Percentiles rank a stretch among this genome's conserved stretches.
These are phyloP conservation scores for Yamadazyma laniorum DNA, from an alignment of 805 yeast species.

Conservation along the genomic window DNA sequence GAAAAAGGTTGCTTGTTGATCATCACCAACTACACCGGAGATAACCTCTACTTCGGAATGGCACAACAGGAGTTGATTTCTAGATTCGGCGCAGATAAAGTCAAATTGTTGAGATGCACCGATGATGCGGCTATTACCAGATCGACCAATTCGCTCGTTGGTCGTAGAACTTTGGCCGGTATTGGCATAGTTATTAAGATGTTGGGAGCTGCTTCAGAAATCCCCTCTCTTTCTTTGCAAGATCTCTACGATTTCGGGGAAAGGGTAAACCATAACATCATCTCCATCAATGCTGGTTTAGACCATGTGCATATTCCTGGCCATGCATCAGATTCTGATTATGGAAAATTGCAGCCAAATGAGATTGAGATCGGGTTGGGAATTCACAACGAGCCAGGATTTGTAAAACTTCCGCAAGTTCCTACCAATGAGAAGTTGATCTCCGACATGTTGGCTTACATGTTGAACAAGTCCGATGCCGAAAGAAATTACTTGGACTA, in stretches of 20 bases:
- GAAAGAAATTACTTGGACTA: constrained; percentile 32
- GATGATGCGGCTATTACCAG: constrained; percentile 38
- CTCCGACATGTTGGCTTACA: constrained; percentile 20
- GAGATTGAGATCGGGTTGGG: constrained; percentile 37
- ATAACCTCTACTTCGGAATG: constrained; percentile 39
- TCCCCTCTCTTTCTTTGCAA: constrained; percentile 18
- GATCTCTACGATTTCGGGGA: constrained; percentile 27
- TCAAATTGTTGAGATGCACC: constrained; percentile 27
- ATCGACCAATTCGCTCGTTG: constrained; percentile 29
- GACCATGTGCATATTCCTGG: constrained; percentile 40
- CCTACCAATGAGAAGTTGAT: constrained; percentile 33
- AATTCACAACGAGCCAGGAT: constrained; percentile 42
- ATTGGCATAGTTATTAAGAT: constrained; percentile 28
- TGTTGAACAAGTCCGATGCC: constrained; percentile 23
- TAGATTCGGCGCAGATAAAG: constrained; percentile 27
- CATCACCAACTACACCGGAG: constrained; percentile 40
- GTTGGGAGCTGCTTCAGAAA: constrained; percentile 29
- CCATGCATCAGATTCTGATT: constrained; percentile 21
- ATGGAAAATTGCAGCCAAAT: constrained; percentile 23
- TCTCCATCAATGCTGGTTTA: constrained; percentile 36
- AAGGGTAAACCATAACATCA: constrained; percentile 23
- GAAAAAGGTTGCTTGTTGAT: constrained; percentile 34
- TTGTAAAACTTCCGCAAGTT: constrained; percentile 24
- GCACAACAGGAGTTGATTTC: constrained; percentile 36
- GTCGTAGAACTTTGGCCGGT: constrained; percentile 38